These are phyloP conservation scores for Citeromyces matritensis DNA, from an alignment of 805 yeast genomes.

Conservation along the genomic window DNA sequence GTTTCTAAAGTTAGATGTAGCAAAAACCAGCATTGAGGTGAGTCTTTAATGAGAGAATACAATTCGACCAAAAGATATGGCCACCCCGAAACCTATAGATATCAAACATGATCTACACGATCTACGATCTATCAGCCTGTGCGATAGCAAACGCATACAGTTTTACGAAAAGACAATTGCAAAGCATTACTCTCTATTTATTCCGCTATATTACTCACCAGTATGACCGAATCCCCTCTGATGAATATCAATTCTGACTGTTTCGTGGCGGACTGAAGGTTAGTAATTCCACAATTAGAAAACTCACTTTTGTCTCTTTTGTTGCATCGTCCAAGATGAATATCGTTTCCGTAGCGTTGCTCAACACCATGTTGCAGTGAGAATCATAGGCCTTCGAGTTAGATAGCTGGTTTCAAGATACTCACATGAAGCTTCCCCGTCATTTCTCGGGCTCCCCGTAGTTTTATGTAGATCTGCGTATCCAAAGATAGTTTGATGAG, in stretches of 20 bases:
- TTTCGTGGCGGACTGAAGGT: slow-evolving; percentile 27
- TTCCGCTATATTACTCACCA: too few species aligned
- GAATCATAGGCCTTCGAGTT: slow-evolving; percentile 70
- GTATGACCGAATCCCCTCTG: slow-evolving; percentile 94
- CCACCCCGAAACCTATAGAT: too few species aligned
- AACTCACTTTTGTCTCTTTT: slow-evolving; percentile 18
- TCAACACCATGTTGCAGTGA: slow-evolving; percentile 90
- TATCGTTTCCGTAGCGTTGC: slow-evolving; percentile 82
- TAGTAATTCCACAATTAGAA: too few species aligned
- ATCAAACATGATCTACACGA: too few species aligned
- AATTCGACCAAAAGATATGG: too few species aligned
- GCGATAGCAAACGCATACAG: too few species aligned
- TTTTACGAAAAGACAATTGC: too few species aligned
- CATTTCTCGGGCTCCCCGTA: slow-evolving; percentile 89
- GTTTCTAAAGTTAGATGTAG: too few species aligned
- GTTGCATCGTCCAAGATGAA: slow-evolving; percentile 38
- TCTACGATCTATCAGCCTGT: too few species aligned
- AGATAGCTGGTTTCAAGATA: slow-evolving; percentile 3
- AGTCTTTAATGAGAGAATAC: too few species aligned
- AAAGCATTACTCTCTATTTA: too few species aligned
- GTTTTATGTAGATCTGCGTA: slow-evolving; percentile 73
- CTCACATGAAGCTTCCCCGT: slow-evolving; percentile 73
- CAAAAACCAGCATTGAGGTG: too few species aligned
- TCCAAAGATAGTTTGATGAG: slow-evolving; percentile 75
- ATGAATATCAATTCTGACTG: slow-evolving; percentile 83